Percentiles rank a stretch among this genome's conserved stretches.
Conservation (phyloP, 371 early-diverging fungal genomes). For the Actinomortierella ambigua region DNA sequence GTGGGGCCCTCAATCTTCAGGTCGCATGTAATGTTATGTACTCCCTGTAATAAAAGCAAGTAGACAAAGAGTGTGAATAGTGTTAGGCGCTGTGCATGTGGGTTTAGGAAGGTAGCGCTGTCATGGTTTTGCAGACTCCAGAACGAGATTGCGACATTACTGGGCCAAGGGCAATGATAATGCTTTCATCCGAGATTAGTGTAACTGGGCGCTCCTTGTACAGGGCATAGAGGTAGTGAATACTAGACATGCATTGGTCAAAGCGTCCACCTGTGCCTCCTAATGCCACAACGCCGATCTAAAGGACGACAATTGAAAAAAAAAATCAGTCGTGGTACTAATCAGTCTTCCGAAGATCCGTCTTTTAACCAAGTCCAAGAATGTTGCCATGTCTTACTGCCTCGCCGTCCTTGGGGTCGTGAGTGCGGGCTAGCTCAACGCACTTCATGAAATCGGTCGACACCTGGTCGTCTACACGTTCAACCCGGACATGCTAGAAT, state of each 20-base stretch:
- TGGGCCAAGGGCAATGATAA: constrained; percentile 71
- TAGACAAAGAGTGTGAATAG: neutral
- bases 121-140: too few relatives aligned
- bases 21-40: constrained; percentile 69
- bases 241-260: constrained; percentile 84
- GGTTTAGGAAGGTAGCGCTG: too few relatives aligned
- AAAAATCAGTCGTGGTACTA: neutral
- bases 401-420: constrained; percentile 31
- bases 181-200: constrained; percentile 72
- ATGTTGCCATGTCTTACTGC: neutral
- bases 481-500: constrained; percentile 57
- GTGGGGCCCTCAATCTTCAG: constrained; percentile 79
- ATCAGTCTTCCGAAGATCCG: too few relatives aligned
- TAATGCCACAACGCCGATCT: constrained; percentile 68
- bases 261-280: constrained; percentile 91
- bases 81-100: too few relatives aligned
- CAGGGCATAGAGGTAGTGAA: constrained; percentile 70
- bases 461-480: constrained; percentile 61
- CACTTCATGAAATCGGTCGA: constrained; percentile 92
- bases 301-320: too few relatives aligned
- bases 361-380: too few relatives aligned
- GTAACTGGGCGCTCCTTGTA: constrained; percentile 58
- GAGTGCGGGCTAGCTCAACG: constrained; percentile 47
- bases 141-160: constrained; percentile 50
- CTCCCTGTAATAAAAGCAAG: constrained; percentile 53